Conservation (phyloP, 2,329 filamentous ascomycete genomes). For the Drechslerella dactyloides region DNA sequence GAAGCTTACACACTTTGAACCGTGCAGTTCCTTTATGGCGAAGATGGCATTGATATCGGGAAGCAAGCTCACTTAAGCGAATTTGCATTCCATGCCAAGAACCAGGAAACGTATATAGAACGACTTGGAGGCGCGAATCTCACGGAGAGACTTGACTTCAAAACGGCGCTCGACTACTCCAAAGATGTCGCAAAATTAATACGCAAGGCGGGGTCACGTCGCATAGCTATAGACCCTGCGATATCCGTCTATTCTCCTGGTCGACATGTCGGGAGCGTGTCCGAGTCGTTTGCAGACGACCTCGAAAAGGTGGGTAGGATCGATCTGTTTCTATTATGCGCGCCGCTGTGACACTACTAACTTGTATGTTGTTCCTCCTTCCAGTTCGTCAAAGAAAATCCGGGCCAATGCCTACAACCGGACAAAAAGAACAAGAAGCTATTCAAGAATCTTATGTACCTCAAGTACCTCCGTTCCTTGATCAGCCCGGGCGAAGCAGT, state of each 20-base stretch:
- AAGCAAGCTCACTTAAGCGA: constrained; percentile 91
- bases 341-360: constrained; percentile 25
- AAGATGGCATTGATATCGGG: constrained; percentile 91
- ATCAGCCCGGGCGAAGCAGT: constrained; percentile 96
- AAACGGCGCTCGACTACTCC: constrained; percentile 66
- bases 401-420: constrained; percentile 60
- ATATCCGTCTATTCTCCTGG: constrained; percentile 54
- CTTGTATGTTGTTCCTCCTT: not conserved
- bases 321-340: constrained; percentile 45
- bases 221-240: constrained; percentile 37
- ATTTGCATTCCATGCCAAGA: constrained; percentile 88
- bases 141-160: constrained; percentile 66
- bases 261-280: constrained; percentile 59
- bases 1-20: not conserved
- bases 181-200: constrained; percentile 70
- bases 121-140: constrained; percentile 68
- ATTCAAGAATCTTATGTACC: constrained; percentile 82
- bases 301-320: constrained; percentile 65
- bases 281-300: constrained; percentile 78
- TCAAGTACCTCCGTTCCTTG: constrained; percentile 90
- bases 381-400: constrained; percentile 80
- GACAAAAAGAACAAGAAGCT: constrained; percentile 66
- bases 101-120: constrained; percentile 79
- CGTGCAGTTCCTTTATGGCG: constrained; percentile 84
- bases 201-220: constrained; percentile 69